Evolutionary conservation across 2,329 filamentous ascomycete genomes (phyloP), one percentile per base, ranked within the genome.

Genomic region (Scedosporium boydii): DNA sequence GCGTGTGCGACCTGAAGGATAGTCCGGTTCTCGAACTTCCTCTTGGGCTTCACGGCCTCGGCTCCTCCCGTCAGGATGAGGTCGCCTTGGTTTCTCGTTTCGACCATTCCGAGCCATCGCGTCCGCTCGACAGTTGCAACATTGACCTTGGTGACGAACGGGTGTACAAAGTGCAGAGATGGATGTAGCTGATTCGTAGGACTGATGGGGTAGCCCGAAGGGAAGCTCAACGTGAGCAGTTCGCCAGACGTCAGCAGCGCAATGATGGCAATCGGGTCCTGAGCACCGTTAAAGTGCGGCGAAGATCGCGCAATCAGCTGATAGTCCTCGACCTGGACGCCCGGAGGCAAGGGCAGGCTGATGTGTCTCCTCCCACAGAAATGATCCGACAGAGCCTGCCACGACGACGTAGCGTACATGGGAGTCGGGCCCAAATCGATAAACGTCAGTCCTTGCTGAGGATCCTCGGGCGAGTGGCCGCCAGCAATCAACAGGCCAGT

Each of bases 121-220:
- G 86, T 86, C 29, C 95, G 85, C 58, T 91, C 87, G 10, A 98
- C 79, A 12, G 85, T 83, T 9, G 90, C 83, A n/a, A 96, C 80
- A 16, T 84, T 82, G 60, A 90, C 80, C 59, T 87, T 86, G 61
- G 85, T 89, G 63, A 95, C 85, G 71, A 96, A 98, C 0, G 95
- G 95, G 70, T 97, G 92, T 6, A 96, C 88, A 65, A 97, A 90
- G 1, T 89, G 89, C 56, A 97, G 77, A 2, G 90, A 96, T 0
- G 93, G 84, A 69, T 96, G 93, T 5, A 99, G 82, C 74, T 96
- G 91, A 69, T 97, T 96, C 3, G 93, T 96, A 1, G 95, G 92
- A 29, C 87, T 90, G 62, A 98, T 96, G 1, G 91, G 89, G 73
- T 93, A 90, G 29, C 95, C 95, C 58, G 88, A 95, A 0, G 95